Evolutionary conservation across 177 flowering plant species (phyloP).

Genomic region (Vitis hybrid): DNA sequence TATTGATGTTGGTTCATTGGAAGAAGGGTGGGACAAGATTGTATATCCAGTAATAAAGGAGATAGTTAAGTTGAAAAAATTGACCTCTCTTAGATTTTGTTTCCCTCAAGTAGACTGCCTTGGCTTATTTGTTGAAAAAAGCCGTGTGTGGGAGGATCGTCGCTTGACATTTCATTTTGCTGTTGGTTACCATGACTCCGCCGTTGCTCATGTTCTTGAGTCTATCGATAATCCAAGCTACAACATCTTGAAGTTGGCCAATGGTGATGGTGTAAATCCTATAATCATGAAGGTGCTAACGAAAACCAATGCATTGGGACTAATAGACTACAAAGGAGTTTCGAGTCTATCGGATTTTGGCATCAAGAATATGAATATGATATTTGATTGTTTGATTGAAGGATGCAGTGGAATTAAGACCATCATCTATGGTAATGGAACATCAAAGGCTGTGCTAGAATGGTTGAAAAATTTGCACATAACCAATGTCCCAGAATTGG

Average conservation of each 20-base stretch:
- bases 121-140: not conserved
- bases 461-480: conserved; percentile 7
- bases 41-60: not conserved
- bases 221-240: not conserved
- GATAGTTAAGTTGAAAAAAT: not conserved
- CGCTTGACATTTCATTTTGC: conserved; percentile 3
- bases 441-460: not conserved
- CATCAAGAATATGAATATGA: not conserved
- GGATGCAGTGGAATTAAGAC: conserved; percentile 7
- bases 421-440: not conserved
- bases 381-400: conserved; percentile 13
- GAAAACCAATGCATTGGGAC: conserved; percentile 7
- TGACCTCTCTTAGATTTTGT: conserved; percentile 8
- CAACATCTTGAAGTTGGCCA: conserved; percentile 4
- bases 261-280: not conserved
- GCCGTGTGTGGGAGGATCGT: not conserved
- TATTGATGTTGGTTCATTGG: conserved; percentile 7
- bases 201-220: not conserved
- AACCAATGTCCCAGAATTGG: not conserved
- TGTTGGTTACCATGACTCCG: not conserved
- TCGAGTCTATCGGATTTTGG: conserved; percentile 8
- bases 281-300: not conserved
- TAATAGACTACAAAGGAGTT: conserved; percentile 7
- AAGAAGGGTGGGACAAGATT: not conserved
- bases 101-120: conserved; percentile 6